Conservation (phyloP, 2,329 filamentous ascomycete genomes). For the Drechslerella stenobrocha region DNA sequence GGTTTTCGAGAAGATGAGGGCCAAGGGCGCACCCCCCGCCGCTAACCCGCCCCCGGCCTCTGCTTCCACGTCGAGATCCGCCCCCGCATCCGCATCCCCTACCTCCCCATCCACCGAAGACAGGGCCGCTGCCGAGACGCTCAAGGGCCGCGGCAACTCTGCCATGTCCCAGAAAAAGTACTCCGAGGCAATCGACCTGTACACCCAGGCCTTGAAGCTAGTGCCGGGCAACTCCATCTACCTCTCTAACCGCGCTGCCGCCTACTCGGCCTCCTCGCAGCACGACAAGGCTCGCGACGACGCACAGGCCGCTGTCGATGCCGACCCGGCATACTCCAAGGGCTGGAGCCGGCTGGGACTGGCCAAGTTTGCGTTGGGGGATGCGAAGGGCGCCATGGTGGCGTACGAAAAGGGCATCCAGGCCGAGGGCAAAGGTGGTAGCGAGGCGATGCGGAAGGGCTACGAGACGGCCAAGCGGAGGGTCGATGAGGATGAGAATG, state of each 20-base stretch:
- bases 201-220: slow-evolving; percentile 81
- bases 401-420: slow-evolving; percentile 93
- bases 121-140: slow-evolving; percentile 78
- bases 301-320: slow-evolving; percentile 83
- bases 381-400: slow-evolving; percentile 88
- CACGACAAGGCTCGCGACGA: slow-evolving; percentile 83
- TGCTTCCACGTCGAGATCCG: slow-evolving; percentile 55
- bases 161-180: slow-evolving; percentile 97
- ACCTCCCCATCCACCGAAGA: slow-evolving; percentile 58
- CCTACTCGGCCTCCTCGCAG: slow-evolving; percentile 80
- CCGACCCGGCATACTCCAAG: slow-evolving; percentile 94
- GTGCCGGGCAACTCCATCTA: slow-evolving; percentile 89
- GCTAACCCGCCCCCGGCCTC: slow-evolving; percentile 56
- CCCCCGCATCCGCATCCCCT: slow-evolving; percentile 52
- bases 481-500: slow-evolving; percentile 74
- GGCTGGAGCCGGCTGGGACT: slow-evolving; percentile 93
- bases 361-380: slow-evolving; percentile 86
- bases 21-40: slow-evolving; percentile 60
- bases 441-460: slow-evolving; percentile 96
- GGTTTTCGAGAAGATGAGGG: slow-evolving; percentile 93
- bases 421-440: slow-evolving; percentile 88
- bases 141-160: slow-evolving; percentile 90
- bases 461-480: slow-evolving; percentile 88
- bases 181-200: slow-evolving; percentile 75
- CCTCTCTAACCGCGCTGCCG: slow-evolving; percentile 94